Conservation (phyloP, 257 asterid species). For the Cordia subcordata region DNA sequence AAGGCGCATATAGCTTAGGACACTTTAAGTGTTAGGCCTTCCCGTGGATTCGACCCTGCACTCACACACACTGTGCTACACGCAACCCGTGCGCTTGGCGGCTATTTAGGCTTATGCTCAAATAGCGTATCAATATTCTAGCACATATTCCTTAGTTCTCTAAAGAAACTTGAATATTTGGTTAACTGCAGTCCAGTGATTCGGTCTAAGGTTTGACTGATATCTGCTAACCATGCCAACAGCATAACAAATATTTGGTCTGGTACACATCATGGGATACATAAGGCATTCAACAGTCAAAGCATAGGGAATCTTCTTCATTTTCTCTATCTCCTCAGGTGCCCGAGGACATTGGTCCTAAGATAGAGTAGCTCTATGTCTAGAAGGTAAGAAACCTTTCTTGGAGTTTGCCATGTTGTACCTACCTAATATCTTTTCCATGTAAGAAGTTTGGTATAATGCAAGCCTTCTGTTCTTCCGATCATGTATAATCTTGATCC, state of each 20-base stretch:
- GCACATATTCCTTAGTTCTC: background rate
- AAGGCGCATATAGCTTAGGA: too few species aligned
- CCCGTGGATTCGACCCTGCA: too few species aligned
- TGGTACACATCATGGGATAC: slow-evolving; percentile 1
- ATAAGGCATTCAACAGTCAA: background rate
- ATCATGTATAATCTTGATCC: background rate
- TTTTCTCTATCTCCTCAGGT: background rate
- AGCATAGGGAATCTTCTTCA: slow-evolving; percentile 3
- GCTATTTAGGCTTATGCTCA: too few species aligned
- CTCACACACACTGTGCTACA: too few species aligned
- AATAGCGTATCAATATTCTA: too few species aligned
- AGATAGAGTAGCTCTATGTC: background rate
- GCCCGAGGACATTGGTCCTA: background rate
- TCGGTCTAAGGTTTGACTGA: background rate
- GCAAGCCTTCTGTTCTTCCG: background rate
- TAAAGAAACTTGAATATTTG: background rate
- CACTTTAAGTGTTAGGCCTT: too few species aligned
- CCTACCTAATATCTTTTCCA: background rate
- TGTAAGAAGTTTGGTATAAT: background rate
- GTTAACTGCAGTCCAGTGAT: background rate
- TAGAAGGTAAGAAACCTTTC: background rate
- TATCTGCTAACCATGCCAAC: background rate
- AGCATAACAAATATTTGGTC: background rate
- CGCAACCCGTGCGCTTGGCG: too few species aligned
- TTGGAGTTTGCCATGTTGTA: background rate